Percentiles rank a stretch among this genome's conserved stretches.
Conservation (phyloP, 495 filamentous ascomycete species). For the Penicillium silybi region DNA sequence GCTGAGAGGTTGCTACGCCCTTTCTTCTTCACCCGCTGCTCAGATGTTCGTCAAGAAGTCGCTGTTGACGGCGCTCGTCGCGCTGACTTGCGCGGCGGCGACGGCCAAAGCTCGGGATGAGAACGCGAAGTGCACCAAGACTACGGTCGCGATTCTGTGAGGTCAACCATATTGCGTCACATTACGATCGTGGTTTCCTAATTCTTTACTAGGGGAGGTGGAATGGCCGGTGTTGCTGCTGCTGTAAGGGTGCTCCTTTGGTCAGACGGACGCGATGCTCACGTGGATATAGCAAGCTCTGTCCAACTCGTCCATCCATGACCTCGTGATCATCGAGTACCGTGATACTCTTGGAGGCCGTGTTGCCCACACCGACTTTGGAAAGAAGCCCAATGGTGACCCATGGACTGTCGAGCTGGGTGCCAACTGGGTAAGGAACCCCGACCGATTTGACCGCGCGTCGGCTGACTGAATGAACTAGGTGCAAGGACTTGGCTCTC, state of each 20-base stretch:
- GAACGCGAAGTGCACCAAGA: constrained; percentile 24
- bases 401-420: constrained; percentile 16
- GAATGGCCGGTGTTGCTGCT: constrained; percentile 62
- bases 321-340: constrained; percentile 21
- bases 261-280: background rate
- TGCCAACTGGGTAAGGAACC: constrained; percentile 15
- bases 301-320: constrained; percentile 16
- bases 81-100: constrained; percentile 9
- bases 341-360: constrained; percentile 16
- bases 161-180: background rate
- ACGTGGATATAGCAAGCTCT: constrained; percentile 13
- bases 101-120: constrained; percentile 9
- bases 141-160: constrained; percentile 33
- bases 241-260: constrained; percentile 34
- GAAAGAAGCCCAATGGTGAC: constrained; percentile 12
- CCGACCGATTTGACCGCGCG: background rate
- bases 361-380: constrained; percentile 17
- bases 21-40: background rate
- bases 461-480: background rate
- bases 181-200: background rate
- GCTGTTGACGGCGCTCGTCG: constrained; percentile 9
- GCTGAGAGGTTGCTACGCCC: background rate
- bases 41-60: constrained; percentile 12
- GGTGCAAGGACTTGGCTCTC: constrained; percentile 20
- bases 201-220: constrained; percentile 15